Base-by-base conservation (phyloP, 768 basidiomycete species). In the Fibroporia radiculosa region DNA sequence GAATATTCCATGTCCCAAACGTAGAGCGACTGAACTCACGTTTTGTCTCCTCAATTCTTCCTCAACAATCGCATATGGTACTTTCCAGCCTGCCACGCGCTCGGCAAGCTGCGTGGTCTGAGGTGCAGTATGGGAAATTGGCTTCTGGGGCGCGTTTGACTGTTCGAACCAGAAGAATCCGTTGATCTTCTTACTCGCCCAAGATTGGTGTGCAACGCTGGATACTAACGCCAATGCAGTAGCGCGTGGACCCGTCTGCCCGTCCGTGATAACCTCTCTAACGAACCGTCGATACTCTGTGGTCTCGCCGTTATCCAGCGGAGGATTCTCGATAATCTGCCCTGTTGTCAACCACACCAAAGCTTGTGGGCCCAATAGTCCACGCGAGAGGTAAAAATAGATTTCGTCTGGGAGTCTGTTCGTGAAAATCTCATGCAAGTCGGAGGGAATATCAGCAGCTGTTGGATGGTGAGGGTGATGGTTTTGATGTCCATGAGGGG, bases 1-100 rank as follows among this genome's bases (percentile, higher is more conserved):
- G 16, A 12, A n/a, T n/a, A 8, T 31, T 35, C 34, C 18, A 16
- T 13, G 18, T 13, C 13, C 34, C 18, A 31, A 16, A 42, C 28
- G 34, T 19, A 35, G 16, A 35, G 20, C 20, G 23, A 44, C 25
- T 41, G 31, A 32, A 66, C 92, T 72, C 66, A 96, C 95, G 65
- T 95, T 93, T 69, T 98, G 96, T 63, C 93, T 75, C 64, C 96
- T 77, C 54, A 98, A 65, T 65, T 99, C 95, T 57, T 95, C 88
- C 66, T 98, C 93, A 24, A 99, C 82, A 39, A 90, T 71, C 28
- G 74, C 63, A 55, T 85, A 88, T 10, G 82, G 72, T 7, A 98
- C 93, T 53, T 86, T 84, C 96, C 96, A 99, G 6, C 84, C 82
- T 2, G 78, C 66, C 14, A 96, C 89, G 40, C 91, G 75, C 53